Evolutionary conservation across 352 stramenopile genomes (phyloP).

Genomic region (Achlya hypogyna): DNA sequence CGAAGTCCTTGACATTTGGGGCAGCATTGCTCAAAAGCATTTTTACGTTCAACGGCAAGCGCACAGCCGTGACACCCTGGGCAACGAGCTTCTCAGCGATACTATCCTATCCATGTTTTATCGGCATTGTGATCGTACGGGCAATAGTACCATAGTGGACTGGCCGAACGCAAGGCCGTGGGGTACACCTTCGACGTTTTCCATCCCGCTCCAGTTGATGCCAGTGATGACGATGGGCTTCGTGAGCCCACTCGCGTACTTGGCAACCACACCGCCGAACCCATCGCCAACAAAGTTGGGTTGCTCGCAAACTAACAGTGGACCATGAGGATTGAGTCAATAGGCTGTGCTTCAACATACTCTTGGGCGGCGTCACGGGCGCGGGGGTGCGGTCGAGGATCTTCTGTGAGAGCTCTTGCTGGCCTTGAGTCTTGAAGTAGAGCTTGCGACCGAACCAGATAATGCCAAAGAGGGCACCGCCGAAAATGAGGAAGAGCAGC

Average conservation of each 20-base stretch:
- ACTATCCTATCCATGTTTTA: slow-evolving; percentile 29
- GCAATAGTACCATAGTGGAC: slow-evolving; percentile 34
- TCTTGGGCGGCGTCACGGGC: slow-evolving; percentile 35
- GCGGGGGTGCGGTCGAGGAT: slow-evolving; percentile 26
- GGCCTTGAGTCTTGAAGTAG: slow-evolving; percentile 52
- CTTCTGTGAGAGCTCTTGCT: slow-evolving; percentile 45
- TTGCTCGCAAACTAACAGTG: slow-evolving; percentile 40
- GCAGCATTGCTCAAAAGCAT: slow-evolving; percentile 66
- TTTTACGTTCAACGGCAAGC: slow-evolving; percentile 71
- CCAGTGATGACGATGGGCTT: slow-evolving; percentile 69
- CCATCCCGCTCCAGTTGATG: slow-evolving; percentile 84
- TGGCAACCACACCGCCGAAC: slow-evolving; percentile 57
- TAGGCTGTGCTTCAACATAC: slow-evolving; percentile 21
- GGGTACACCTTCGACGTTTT: slow-evolving; percentile 66
- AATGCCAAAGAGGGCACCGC: slow-evolving; percentile 38
- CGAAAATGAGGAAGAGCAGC: slow-evolving; percentile 49
- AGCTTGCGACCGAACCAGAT: slow-evolving; percentile 52
- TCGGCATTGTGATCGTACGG: neutral
- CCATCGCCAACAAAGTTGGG: slow-evolving; percentile 53
- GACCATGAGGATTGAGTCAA: neutral
- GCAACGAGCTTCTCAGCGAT: slow-evolving; percentile 53
- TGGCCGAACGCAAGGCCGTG: slow-evolving; percentile 62
- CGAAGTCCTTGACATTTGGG: slow-evolving; percentile 52
- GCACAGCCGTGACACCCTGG: slow-evolving; percentile 67
- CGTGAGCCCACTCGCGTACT: slow-evolving; percentile 32